Evolutionary conservation across 179 eudicot genomes (phyloP).

Genomic region (Drosera spatulata): DNA sequence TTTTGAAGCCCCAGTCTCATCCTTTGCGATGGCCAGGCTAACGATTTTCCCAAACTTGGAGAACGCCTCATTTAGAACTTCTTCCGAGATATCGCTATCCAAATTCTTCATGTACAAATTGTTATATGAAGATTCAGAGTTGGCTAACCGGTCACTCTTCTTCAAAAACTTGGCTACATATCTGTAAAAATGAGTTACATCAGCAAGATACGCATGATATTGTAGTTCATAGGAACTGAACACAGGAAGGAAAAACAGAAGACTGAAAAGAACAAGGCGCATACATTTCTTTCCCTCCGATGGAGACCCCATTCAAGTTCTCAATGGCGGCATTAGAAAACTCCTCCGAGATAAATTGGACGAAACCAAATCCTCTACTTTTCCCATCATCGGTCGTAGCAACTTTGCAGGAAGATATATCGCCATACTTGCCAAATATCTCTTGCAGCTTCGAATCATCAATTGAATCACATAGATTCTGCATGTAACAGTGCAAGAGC

Average conservation of each 20-base stretch:
- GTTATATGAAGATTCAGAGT: conserved; percentile 33
- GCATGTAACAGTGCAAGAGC: conserved; percentile 2
- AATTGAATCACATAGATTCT: conserved; percentile 53
- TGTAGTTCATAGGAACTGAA: not conserved
- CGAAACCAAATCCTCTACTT: conserved; percentile 73
- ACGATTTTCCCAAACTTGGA: conserved; percentile 54
- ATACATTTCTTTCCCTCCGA: conserved; percentile 63
- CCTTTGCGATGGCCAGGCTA: conserved; percentile 48
- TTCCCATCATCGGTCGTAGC: conserved; percentile 48
- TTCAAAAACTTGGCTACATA: conserved; percentile 54
- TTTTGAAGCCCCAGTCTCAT: conserved; percentile 47
- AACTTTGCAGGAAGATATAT: conserved; percentile 61
- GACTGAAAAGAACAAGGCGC: conserved; percentile 1
- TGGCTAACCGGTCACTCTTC: conserved; percentile 40
- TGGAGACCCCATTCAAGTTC: conserved; percentile 33
- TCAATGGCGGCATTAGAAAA: conserved; percentile 56
- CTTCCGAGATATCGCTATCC: conserved; percentile 42
- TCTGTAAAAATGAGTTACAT: conserved; percentile 15
- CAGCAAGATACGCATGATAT: not conserved
- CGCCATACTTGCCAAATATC: conserved; percentile 43
- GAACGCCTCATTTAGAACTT: conserved; percentile 38
- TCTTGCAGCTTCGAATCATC: conserved; percentile 53
- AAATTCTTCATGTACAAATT: conserved; percentile 67
- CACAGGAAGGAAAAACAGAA: not conserved
- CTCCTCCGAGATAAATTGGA: conserved; percentile 51